A percentile compares a stretch with the other conserved stretches of the same genome.
Evolutionary conservation across 257 asterid genomes (phyloP).

Genomic region (Anisodus acutangulus): DNA sequence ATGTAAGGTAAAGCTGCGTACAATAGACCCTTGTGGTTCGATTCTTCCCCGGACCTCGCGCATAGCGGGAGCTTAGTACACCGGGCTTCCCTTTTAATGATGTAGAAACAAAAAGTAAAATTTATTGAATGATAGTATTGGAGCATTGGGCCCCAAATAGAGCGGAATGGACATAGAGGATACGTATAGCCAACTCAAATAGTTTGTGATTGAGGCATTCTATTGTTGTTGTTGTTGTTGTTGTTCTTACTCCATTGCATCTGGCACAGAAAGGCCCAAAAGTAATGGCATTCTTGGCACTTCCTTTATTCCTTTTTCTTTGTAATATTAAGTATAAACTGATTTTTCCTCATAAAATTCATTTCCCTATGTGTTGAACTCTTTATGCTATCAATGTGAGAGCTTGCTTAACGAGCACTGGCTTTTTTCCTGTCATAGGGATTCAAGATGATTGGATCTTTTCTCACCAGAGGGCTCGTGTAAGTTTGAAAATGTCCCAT

Average conservation of each 20-base stretch:
- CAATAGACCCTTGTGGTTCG: too few relatives aligned
- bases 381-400: not conserved
- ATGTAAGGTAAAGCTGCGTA: too few relatives aligned
- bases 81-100: too few relatives aligned
- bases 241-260: not conserved
- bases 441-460: constrained; percentile 58
- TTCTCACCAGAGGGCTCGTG: constrained; percentile 54
- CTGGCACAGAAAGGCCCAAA: not conserved
- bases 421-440: not conserved
- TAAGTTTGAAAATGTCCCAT: constrained; percentile 31
- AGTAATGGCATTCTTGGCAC: not conserved
- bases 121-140: not conserved
- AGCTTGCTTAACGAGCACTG: not conserved
- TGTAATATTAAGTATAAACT: not conserved
- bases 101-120: not conserved
- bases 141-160: not conserved
- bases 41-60: too few relatives aligned
- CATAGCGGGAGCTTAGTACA: too few relatives aligned
- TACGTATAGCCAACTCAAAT: not conserved
- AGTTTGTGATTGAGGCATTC: not conserved
- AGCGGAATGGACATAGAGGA: not conserved
- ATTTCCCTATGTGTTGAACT: not conserved
- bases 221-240: not conserved
- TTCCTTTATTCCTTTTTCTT: not conserved
- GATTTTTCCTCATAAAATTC: not conserved